Percentiles rank a stretch among this genome's conserved stretches.
Conservation (phyloP, 2,329 filamentous ascomycete genomes). For the Ophiostoma quercus region DNA sequence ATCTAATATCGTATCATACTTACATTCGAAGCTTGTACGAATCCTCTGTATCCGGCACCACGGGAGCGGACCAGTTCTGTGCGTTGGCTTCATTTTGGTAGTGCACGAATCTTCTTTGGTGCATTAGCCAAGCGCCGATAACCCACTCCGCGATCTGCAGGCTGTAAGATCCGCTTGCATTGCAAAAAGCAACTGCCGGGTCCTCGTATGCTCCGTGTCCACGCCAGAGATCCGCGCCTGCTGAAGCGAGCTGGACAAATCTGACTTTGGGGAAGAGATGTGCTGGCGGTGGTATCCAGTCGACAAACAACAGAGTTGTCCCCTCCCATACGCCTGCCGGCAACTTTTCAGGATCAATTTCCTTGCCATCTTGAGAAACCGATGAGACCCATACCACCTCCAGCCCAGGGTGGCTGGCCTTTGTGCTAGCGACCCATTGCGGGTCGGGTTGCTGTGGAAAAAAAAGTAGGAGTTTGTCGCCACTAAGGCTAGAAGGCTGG, state of each 20-base stretch:
- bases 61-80: not conserved
- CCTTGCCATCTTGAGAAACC: not conserved
- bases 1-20: conserved; percentile 30
- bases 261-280: conserved; percentile 30
- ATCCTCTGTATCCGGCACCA: conserved; percentile 31
- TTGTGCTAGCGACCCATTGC: not conserved
- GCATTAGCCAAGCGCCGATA: conserved; percentile 31
- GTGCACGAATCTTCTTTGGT: not conserved
- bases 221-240: conserved; percentile 43
- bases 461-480: not conserved
- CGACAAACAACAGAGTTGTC: conserved; percentile 1
- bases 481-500: not conserved
- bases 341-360: not conserved
- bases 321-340: not conserved
- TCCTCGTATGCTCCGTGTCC: conserved; percentile 35
- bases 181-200: conserved; percentile 37
- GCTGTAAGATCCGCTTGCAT: conserved; percentile 38
- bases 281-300: conserved; percentile 4
- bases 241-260: conserved; percentile 43
- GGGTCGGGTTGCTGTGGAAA: conserved; percentile 8
- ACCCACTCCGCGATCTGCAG: conserved; percentile 35
- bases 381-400: not conserved
- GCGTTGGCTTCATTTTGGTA: not conserved
- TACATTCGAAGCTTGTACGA: conserved; percentile 26
- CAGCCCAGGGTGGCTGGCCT: not conserved